Evolutionary conservation across 495 filamentous ascomycete genomes (phyloP).

Genomic region (Lepidopterella palustris): DNA sequence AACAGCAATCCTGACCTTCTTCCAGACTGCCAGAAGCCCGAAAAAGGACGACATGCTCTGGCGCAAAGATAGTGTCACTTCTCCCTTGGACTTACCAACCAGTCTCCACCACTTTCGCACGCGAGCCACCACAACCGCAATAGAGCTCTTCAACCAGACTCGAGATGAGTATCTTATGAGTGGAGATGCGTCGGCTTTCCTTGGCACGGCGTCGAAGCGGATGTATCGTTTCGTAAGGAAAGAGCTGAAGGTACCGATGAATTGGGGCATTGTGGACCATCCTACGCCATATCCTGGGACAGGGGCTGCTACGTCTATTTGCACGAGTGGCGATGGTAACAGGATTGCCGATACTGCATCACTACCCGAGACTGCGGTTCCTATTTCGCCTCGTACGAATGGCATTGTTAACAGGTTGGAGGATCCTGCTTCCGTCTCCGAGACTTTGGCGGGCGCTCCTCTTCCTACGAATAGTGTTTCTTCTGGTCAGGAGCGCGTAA

Average conservation of each 20-base stretch:
- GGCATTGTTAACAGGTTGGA: too few relatives aligned
- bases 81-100: background rate
- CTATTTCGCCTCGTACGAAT: too few relatives aligned
- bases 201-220: background rate
- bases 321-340: too few relatives aligned
- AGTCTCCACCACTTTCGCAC: background rate
- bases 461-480: too few relatives aligned
- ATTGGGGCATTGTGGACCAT: conserved; percentile 3
- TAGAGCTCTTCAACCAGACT: background rate
- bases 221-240: conserved; percentile 18
- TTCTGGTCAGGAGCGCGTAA: background rate
- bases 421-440: too few relatives aligned
- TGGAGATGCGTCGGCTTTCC: background rate
- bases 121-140: background rate
- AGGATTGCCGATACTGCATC: too few relatives aligned
- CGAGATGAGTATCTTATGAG: background rate
- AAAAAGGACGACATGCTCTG: background rate
- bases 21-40: background rate
- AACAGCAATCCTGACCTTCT: background rate
- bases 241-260: conserved; percentile 14
- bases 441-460: too few relatives aligned
- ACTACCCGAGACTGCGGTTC: too few relatives aligned
- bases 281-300: background rate
- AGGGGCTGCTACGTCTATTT: too few relatives aligned
- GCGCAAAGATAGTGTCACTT: background rate